Evolutionary conservation across 306 rosid species (phyloP), one percentile per base, ranked within the genome.

Genomic region (Cicer pinnatifidum): DNA sequence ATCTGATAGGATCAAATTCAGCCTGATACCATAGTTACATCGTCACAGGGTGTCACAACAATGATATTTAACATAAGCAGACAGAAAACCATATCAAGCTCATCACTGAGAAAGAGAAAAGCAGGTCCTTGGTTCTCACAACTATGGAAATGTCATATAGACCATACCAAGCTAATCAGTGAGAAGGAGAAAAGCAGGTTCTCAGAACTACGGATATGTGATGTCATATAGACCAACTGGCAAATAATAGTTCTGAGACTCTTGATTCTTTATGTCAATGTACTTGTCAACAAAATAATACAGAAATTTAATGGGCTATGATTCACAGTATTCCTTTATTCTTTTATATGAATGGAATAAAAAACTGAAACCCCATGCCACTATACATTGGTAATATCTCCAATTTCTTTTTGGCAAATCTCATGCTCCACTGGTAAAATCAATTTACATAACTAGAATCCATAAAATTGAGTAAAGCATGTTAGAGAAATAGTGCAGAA

Each of bases 1-100:
- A 94, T 86, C 97, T 86, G 81, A 94, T 87, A 77, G 99, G 99
- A 79, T 94, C 99, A 86, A 91, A 94, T 84, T 91, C 99, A 71
- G 96, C 97, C 99, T 91, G 88, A 75, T 83, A 77, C 28, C 37
- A 76, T 51, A 82, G 50, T 80, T 66, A 69, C 71, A 75, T 67
- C 61, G 45, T 66, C 82, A 84, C 37, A 62, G 5, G 70, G 68
- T 50, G 65, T 75, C 66, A 78, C 37, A 69, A 75, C 12, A 66
- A 60, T 28, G 35, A 40, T 10, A 71, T 61, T 11, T 69, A 23
- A 68, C 8, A 47, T 39, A 69, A 65, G 48, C 61, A 44, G 50
- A 69, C 57, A 59, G 20, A 80, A 67, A 74, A 63, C 5, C 56
- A 48, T 44, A 48, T 67, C 58, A 77, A 67, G 67, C 17, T 10